These are phyloP conservation scores for Salix caprea DNA, from an alignment of 345 rosid genomes.

Conservation along the genomic window DNA sequence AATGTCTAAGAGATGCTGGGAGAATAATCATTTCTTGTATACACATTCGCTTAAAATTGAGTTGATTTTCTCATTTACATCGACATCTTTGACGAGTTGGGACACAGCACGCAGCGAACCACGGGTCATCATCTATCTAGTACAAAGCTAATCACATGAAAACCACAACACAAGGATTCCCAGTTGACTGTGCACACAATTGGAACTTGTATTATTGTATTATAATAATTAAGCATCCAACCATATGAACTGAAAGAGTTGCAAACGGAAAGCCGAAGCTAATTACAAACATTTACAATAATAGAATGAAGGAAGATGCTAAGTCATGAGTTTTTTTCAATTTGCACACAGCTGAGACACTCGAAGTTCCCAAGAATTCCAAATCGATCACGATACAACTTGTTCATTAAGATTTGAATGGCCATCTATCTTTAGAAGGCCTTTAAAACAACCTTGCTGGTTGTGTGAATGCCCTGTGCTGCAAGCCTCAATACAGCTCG, in stretches of 20 bases:
- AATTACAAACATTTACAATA: not conserved
- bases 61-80: no score
- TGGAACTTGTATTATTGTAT: not conserved
- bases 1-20: slow-evolving; percentile 14
- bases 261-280: no score
- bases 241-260: not conserved
- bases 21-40: slow-evolving; percentile 1
- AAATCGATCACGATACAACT: slow-evolving; percentile 1
- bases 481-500: slow-evolving; percentile 63
- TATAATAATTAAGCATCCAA: not conserved
- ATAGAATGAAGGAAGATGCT: not conserved
- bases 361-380: not conserved
- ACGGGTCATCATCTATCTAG: no score
- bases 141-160: no score
- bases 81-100: no score
- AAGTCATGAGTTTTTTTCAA: not conserved
- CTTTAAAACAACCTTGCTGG: slow-evolving; percentile 63
- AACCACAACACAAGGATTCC: no score
- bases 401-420: not conserved
- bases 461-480: slow-evolving; percentile 59
- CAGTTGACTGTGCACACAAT: not conserved
- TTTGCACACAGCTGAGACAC: not conserved
- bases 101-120: no score
- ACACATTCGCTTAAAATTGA: no score
- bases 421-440: slow-evolving; percentile 45